Base-by-base conservation (phyloP, 441 rosid species). In the Sinapis alba region DNA sequence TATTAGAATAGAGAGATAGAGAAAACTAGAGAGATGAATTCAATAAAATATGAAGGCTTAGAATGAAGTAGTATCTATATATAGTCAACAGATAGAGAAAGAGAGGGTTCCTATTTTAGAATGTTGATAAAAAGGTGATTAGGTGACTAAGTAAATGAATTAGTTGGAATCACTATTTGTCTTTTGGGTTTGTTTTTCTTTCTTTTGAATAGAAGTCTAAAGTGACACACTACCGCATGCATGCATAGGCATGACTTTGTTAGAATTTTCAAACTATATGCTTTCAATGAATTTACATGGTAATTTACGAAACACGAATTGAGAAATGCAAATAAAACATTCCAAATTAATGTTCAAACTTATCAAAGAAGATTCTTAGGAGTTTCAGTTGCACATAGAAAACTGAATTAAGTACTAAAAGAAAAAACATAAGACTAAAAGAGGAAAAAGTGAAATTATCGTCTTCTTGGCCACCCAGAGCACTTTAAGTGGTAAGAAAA, bases 231-330 rank as follows among this genome's bases (percentile, higher is more conserved):
- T 64, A 60, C 47, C 76, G 47, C 63, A 65, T 58, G 68, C 76
- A 69, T 63, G 80, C 76, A 71, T 71, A 65, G 47, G 50, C 7
- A 0, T 16, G 56, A 8, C 51, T 38, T 63, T 36, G 53, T 10
- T 77, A 18, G 20, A 78, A 60, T 78, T 72, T 78, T 72, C 80
- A 72, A 51, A 72, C 73, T 7, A 11, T 20, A 26, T 41, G 28
- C 3, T 16, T 50, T 50, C 68, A 3, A 65, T 58, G 76, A 65
- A 57, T 45, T 32, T 71, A 58, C 45, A 57, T 51, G 38, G 21
- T 23, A 45, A 43, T 19, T 38, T 21, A 5, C 19, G 32, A 5
- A 76, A 19, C 24, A 11, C 5, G n/a, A 53, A 54, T 15, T 20
- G 68, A 54, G 21, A 26, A 16, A 69, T 45, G 27, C 47, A 11